A percentile compares a stretch with the other conserved stretches of the same genome.
These are phyloP conservation scores for Gossypium rotundifolium DNA, from an alignment of 345 rosid species.

Conservation along the genomic window DNA sequence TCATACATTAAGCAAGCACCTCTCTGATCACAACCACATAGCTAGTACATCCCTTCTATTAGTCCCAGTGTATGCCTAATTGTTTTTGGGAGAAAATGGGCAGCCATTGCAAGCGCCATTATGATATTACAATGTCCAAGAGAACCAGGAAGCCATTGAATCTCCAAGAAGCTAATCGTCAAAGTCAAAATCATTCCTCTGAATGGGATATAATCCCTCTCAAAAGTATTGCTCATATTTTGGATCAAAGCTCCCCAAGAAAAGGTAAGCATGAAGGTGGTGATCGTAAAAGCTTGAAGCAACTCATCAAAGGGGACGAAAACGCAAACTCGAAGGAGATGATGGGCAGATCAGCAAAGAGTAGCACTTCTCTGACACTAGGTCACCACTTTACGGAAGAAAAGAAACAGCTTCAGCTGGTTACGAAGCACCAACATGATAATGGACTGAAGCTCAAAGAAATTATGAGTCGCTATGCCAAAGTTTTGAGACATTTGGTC, in stretches of 20 bases:
- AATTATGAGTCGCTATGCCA: slow-evolving; percentile 54
- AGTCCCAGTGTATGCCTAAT: no score
- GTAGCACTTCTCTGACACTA: slow-evolving; percentile 20
- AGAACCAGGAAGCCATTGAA: slow-evolving; percentile 60
- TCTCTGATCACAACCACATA: neutral
- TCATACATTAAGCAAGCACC: neutral
- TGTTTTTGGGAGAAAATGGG: slow-evolving; percentile 28
- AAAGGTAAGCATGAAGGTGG: neutral
- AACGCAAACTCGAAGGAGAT: neutral
- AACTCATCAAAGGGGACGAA: slow-evolving; percentile 38
- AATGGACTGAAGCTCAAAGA: slow-evolving; percentile 41
- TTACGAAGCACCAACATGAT: slow-evolving; percentile 28
- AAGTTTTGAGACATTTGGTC: slow-evolving; percentile 49
- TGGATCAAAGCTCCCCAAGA: neutral
- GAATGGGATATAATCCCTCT: neutral
- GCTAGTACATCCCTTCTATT: no score
- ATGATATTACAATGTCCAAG: slow-evolving; percentile 60
- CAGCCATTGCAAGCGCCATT: slow-evolving; percentile 24
- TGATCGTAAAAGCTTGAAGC: slow-evolving; percentile 53
- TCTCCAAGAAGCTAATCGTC: neutral
- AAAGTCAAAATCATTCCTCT: neutral
- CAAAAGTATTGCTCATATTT: no score
- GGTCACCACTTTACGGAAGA: slow-evolving; percentile 45
- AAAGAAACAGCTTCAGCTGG: slow-evolving; percentile 44
- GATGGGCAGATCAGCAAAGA: slow-evolving; percentile 18